Evolutionary conservation across 192 early-diverging fungal species (phyloP), one percentile per base, ranked within the genome.

Genomic region (Coemansia sp.): DNA sequence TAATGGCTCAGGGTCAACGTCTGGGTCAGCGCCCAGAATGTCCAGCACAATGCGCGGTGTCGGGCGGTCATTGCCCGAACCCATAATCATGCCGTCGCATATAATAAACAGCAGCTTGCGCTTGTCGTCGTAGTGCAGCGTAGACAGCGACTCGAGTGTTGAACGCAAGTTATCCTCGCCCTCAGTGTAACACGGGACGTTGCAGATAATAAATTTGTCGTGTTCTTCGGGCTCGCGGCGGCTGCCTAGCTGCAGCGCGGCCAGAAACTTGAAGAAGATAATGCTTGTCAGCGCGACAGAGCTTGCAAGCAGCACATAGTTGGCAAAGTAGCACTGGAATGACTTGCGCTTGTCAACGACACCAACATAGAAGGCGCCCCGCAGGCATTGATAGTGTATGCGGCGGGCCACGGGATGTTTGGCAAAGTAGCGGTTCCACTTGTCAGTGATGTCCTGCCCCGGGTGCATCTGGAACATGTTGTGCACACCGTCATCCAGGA

Each of bases 141-240:
- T 87, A 2, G 94, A 90, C 52, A 98, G 75, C 3, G 96, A 98
- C 69, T 98, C 89, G 26, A 98, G 77, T 2, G 96, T 98, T 59
- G 91, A 90, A 25, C 87, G 83, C 31, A 98, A 81, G 0, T 94
- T 93, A 47, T 88, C 90, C 61, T 98, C 96, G 60, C 91, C 91
- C 75, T 98, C 96, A 2, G 95, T 97, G 82, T 98, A 98, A 80
- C 95, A 96, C 9, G 95, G 94, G 5, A 97, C 91, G 70, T 93
- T 93, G 71, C 89, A 90, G 51, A 97, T 90, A 63, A 95, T 90
- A 68, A 97, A 95, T 63, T 90, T 88, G 83, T 95, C 94, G 65
- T 92, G 88, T 55, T 93, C 90, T 60, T 95, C 89, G 4, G 91
- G 90, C 66, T 85, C 83, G 31, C 85, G 83, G 53, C 85, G 82